A percentile compares a stretch with the other conserved stretches of the same genome.
Conservation (phyloP, 495 filamentous ascomycete genomes). For the Lophium mytilinum region DNA sequence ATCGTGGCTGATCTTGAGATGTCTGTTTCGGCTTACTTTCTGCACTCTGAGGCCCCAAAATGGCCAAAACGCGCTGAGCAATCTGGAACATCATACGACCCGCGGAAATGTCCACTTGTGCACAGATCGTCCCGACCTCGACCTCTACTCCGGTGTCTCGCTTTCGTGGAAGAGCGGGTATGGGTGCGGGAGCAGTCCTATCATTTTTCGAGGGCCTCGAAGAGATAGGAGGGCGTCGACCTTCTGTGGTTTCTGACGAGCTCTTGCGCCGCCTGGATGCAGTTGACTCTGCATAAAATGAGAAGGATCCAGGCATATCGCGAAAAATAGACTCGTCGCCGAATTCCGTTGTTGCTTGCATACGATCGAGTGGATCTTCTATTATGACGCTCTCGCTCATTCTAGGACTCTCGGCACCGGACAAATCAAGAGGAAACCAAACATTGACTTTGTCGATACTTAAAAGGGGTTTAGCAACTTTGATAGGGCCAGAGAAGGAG, state of each 20-base stretch:
- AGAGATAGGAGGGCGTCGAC: not conserved
- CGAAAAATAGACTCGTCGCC: slow-evolving; percentile 24
- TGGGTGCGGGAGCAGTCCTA: not conserved
- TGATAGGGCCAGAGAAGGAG: not conserved
- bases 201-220: not conserved
- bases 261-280: slow-evolving; percentile 5
- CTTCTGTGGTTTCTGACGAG: slow-evolving; percentile 2
- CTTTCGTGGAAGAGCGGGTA: not conserved
- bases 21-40: slow-evolving; percentile 1
- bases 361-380: slow-evolving; percentile 3
- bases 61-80: slow-evolving; percentile 8
- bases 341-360: slow-evolving; percentile 8
- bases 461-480: slow-evolving; percentile 19
- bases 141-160: slow-evolving; percentile 4
- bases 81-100: slow-evolving; percentile 24
- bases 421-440: slow-evolving; percentile 19
- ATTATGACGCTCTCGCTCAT: not conserved
- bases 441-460: slow-evolving; percentile 14
- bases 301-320: slow-evolving; percentile 34
- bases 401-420: not conserved
- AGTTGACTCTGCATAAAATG: slow-evolving; percentile 28
- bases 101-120: slow-evolving; percentile 21
- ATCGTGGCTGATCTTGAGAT: not conserved
- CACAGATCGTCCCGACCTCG: slow-evolving; percentile 17
- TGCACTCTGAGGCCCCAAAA: not conserved